Base-by-base conservation (phyloP, 495 filamentous ascomycete species). In the Astrocystis sublimbata region DNA sequence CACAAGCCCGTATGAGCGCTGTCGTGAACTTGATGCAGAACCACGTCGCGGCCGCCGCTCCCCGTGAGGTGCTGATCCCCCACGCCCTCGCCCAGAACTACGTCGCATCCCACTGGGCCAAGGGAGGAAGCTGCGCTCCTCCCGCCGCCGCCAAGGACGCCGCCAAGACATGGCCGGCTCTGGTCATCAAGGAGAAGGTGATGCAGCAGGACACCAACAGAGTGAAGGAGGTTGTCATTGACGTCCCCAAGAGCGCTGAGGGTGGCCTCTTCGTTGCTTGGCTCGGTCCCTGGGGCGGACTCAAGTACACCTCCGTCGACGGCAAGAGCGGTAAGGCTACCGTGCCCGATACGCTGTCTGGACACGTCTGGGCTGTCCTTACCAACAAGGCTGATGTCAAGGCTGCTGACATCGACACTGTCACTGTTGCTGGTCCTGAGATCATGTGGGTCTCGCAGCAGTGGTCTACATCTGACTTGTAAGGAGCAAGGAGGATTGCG, bases 21-120 rank as follows among this genome's bases (percentile, higher is more conserved):
- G 69, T 79, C 49, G 60, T 76, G 62, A 77, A 77, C 68, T 71
- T 79, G 70, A 79, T 79, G 73, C 74, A 75, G 54, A 65, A 66
- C 58, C 73, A 75, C 63, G 59, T 72, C 21, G 71, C 74, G 0
- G 66, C 75, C 2, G 58, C 71, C 24, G 69, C 75, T 3, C 70
- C 72, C 2, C 69, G 76, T 21, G 76, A 79, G 60, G 69, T 67
- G 6, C 36, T 67, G 28, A 31, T 79, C 1, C 74, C 75, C 1
- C 59, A 57, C n/a, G 33, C 31, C n/a, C 68, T 79, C 10, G 76
- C 69, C 1, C 73, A 70, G 56, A 69, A 70, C 10, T 76, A 73
- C 61, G 62, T 70, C 41, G 47, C 57, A 30, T 52, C 58, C 38
- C 63, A 74, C 55, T 77, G 70, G 60, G 70, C 74, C 9, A 42